Base-by-base conservation (phyloP, 345 rosid genomes). In the Populus tremula region DNA sequence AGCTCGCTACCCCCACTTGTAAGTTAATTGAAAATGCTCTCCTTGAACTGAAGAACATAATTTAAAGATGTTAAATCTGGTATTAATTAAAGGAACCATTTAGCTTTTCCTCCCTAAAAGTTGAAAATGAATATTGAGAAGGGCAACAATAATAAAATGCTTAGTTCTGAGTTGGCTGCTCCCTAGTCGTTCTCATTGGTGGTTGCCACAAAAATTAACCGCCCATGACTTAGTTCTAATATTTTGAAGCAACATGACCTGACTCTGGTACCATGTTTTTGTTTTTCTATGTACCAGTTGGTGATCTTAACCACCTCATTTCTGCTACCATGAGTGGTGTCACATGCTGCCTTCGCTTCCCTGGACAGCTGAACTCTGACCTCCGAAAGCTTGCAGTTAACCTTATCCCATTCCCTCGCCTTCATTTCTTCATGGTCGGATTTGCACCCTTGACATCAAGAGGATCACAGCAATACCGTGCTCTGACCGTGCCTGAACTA, bases 301-400 rank as follows among this genome's bases (percentile, higher is more conserved):
- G 81, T 6, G 81, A 79, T 79, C 77, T 79, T 68, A 79, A 79
- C 67, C 81, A 79, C 47, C 81, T 79, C 41, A 79, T 79, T 29
- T 79, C 81, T 67, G 81, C 81, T 10, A 79, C 81, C 68, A 79
- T 79, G 81, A 79, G 81, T 21, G 81, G 81, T 27, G 81, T 78
- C 45, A 78, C 81, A 4, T 78, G 81, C 45, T 78, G 81, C 81
- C 81, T 79, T 25, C 73, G 81, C 9, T 79, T 79, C 77, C 81
- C 81, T 6, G 81, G 81, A 39, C 81, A 79, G 67, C 72, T 79
- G 43, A 79, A 79, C 72, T 79, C 81, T n/a, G 81, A 79, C 65
- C 77, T 79, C 2, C 61, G 81, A 33, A 79, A 79, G 72, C 81
- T 79, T 11, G 81, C 81, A 9, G 81, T 79, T 67, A 79, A 79